phyloP scores from a whole-genome alignment of 805 yeast species.

The Wickerhamomyces tratensis region DNA sequence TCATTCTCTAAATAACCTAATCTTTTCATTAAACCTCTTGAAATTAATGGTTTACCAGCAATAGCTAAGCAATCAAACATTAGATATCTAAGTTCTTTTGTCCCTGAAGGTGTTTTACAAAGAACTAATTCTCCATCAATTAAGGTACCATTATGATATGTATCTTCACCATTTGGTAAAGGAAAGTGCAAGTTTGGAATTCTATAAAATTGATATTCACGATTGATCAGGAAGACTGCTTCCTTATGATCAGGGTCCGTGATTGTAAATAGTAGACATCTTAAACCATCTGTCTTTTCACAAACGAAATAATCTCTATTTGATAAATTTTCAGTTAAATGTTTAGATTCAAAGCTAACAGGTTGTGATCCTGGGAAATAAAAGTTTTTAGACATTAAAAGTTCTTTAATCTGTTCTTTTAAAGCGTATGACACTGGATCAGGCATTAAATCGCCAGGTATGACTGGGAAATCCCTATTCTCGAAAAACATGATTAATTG shows the following conservation, averaged over 20 bases:
- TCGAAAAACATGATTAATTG: conserved; percentile 11
- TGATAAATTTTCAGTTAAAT: conserved; percentile 51
- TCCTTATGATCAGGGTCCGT: conserved; percentile 70
- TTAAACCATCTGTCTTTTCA: conserved; percentile 89
- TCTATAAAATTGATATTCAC: conserved; percentile 80
- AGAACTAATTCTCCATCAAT: conserved; percentile 91
- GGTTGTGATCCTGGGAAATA: conserved; percentile 93
- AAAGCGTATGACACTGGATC: conserved; percentile 61
- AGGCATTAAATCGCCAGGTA: conserved; percentile 79
- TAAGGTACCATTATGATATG: conserved; percentile 78
- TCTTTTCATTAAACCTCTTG: conserved; percentile 68
- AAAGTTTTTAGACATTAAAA: conserved; percentile 25
- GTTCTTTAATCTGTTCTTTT: conserved; percentile 49
- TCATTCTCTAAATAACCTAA: conserved; percentile 78
- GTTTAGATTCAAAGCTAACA: conserved; percentile 73
- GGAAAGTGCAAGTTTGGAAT: conserved; percentile 87
- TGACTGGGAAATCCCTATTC: conserved; percentile 56
- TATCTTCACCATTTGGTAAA: conserved; percentile 32
- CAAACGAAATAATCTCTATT: conserved; percentile 84
- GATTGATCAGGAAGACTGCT: conserved; percentile 78
- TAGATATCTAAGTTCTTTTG: conserved; percentile 64
- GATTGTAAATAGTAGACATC: conserved; percentile 65
- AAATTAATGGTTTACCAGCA: conserved; percentile 63
- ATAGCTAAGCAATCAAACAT: conserved; percentile 88
- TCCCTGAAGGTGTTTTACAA: conserved; percentile 48